Percentiles rank a stretch among this genome's conserved stretches.
Conservation (phyloP, 306 rosid genomes). For the Lathyrus aphaca region DNA sequence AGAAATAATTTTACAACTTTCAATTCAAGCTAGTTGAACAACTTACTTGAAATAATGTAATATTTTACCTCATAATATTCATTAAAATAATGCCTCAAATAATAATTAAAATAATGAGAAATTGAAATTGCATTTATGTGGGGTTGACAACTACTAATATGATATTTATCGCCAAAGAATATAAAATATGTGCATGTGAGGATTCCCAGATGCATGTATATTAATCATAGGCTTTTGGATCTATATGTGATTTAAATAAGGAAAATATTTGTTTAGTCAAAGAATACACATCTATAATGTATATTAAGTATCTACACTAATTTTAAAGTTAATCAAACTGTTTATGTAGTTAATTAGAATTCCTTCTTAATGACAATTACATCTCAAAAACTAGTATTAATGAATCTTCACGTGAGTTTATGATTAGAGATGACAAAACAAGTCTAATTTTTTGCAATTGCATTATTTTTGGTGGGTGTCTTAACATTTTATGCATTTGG, state of each 20-base stretch:
- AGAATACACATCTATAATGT: slow-evolving; percentile 42
- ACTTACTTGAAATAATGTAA: slow-evolving; percentile 35
- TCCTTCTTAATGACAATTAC: slow-evolving; percentile 33
- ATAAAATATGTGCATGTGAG: slow-evolving; percentile 31
- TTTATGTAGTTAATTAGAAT: slow-evolving; percentile 25
- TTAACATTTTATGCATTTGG: too few relatives aligned
- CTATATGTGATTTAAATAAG: slow-evolving; percentile 21
- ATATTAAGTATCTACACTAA: slow-evolving; percentile 19
- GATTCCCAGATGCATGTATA: slow-evolving; percentile 44
- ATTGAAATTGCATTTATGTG: slow-evolving; percentile 38
- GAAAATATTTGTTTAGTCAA: slow-evolving; percentile 35
- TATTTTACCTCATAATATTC: slow-evolving; percentile 19
- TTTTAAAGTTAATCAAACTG: slow-evolving; percentile 35
- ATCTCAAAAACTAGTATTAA: slow-evolving; percentile 38
- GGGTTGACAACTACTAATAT: slow-evolving; percentile 43
- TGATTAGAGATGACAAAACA: too few relatives aligned
- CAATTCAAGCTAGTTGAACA: slow-evolving; percentile 43
- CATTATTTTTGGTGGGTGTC: too few relatives aligned
- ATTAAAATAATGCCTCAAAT: neutral
- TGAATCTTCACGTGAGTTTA: slow-evolving; percentile 35
- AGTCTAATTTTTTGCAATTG: too few relatives aligned
- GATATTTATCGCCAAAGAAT: slow-evolving; percentile 36
- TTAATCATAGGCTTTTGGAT: slow-evolving; percentile 41
- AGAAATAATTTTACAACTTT: slow-evolving; percentile 33
- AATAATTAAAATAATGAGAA: neutral